phyloP scores from a whole-genome alignment of 192 early-diverging fungal species.

The Coemansia sp. region DNA sequence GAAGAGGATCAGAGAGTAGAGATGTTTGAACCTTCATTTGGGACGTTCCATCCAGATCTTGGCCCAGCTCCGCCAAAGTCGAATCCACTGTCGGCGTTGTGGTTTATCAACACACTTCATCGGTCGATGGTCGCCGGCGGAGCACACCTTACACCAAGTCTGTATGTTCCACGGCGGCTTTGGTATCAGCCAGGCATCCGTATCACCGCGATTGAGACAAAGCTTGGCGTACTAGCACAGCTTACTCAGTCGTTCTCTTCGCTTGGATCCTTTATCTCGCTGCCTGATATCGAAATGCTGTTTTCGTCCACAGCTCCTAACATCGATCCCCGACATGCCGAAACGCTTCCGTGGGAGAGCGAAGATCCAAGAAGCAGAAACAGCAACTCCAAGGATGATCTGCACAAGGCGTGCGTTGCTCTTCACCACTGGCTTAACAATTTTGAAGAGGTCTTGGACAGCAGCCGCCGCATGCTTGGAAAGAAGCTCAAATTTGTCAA shows the following conservation, averaged over 20 bases:
- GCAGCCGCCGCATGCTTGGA: slow-evolving; percentile 40
- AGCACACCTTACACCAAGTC: slow-evolving; percentile 44
- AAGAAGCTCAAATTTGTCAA: slow-evolving; percentile 55
- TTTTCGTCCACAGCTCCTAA: slow-evolving; percentile 13
- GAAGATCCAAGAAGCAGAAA: slow-evolving; percentile 23
- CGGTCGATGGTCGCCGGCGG: slow-evolving; percentile 50
- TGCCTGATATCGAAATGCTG: slow-evolving; percentile 37
- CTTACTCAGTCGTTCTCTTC: slow-evolving; percentile 48
- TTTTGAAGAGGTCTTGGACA: slow-evolving; percentile 48
- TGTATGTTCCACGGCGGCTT: slow-evolving; percentile 53
- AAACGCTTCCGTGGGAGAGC: slow-evolving; percentile 50
- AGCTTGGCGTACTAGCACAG: slow-evolving; percentile 50
- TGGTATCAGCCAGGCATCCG: slow-evolving; percentile 57
- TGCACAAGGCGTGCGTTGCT: slow-evolving; percentile 53
- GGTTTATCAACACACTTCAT: slow-evolving; percentile 53
- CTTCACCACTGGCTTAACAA: slow-evolving; percentile 55
- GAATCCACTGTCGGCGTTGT: slow-evolving; percentile 49
- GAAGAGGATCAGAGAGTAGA: slow-evolving; percentile 54
- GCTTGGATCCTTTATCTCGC: slow-evolving; percentile 28
- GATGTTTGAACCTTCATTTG: slow-evolving; percentile 55
- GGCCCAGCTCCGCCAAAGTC: slow-evolving; percentile 48
- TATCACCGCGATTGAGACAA: slow-evolving; percentile 52
- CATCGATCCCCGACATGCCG: slow-evolving; percentile 22
- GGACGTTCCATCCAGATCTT: slow-evolving; percentile 47
- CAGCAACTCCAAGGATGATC: slow-evolving; percentile 35